Evolutionary conservation across 1,139 yeast species (phyloP).

Genomic region (Ogataea hybrid): DNA sequence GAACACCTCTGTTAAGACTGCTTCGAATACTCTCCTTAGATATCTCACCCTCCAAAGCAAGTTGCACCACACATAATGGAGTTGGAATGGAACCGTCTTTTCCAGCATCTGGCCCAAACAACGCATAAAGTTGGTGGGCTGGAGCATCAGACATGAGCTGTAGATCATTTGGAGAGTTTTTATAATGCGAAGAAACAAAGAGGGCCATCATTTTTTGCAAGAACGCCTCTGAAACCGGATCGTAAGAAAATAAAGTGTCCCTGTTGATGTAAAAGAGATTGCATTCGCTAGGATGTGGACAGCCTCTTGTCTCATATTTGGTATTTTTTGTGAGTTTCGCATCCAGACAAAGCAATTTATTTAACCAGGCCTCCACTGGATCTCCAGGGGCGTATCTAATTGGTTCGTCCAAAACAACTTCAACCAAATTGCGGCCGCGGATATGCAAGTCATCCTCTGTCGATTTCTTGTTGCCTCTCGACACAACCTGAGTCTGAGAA

Average conservation of each 20-base stretch:
- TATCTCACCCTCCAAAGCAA: conserved; percentile 95
- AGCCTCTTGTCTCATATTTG: conserved; percentile 71
- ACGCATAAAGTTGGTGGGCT: conserved; percentile 92
- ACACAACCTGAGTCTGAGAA: conserved; percentile 49
- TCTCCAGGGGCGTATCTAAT: conserved; percentile 98
- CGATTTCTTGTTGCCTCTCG: conserved; percentile 54
- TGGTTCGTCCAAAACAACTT: conserved; percentile 87
- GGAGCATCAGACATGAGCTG: conserved; percentile 99
- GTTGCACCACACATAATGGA: conserved; percentile 91
- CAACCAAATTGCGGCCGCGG: conserved; percentile 70
- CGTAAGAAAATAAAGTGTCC: conserved; percentile 92
- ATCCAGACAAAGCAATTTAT: conserved; percentile 85
- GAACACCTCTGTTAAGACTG: conserved; percentile 86
- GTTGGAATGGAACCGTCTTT: conserved; percentile 87
- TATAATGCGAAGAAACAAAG: conserved; percentile 95
- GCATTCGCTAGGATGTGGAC: conserved; percentile 94
- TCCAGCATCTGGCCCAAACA: conserved; percentile 88
- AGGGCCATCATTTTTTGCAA: conserved; percentile 97
- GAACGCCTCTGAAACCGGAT: conserved; percentile 94
- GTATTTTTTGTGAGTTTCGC: conserved; percentile 71
- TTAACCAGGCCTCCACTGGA: conserved; percentile 93
- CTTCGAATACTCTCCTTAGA: conserved; percentile 90
- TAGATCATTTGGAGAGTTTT: conserved; percentile 95
- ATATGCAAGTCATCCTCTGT: conserved; percentile 39
- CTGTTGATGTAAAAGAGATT: conserved; percentile 85